A percentile compares a stretch with the other conserved stretches of the same genome.
Conservation (phyloP, 164 flowering plant species). For the Akebia trifoliata region DNA sequence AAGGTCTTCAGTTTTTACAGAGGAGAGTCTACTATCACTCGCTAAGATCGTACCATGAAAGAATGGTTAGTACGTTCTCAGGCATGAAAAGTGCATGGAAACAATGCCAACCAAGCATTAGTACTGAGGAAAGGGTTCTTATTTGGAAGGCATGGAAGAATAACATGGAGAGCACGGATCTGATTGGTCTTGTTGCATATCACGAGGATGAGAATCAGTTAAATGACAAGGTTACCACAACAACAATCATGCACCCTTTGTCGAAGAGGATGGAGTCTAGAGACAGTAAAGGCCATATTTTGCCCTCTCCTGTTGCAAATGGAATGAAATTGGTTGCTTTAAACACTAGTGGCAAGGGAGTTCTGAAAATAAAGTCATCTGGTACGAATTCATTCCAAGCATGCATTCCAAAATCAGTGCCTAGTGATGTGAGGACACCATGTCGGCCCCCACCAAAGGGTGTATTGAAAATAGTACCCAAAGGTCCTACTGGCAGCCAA, state of each 20-base stretch:
- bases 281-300: slow-evolving; percentile 1
- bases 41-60: slow-evolving; percentile 28
- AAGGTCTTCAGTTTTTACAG: slow-evolving; percentile 23
- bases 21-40: slow-evolving; percentile 22
- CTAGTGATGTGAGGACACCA: slow-evolving; percentile 4
- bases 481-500: slow-evolving; percentile 15
- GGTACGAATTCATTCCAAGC: slow-evolving; percentile 12
- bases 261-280: slow-evolving; percentile 14
- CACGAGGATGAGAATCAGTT: slow-evolving; percentile 18
- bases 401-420: background rate
- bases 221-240: slow-evolving; percentile 6
- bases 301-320: slow-evolving; percentile 15
- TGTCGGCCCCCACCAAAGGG: slow-evolving; percentile 27
- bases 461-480: slow-evolving; percentile 29
- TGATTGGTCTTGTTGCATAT: slow-evolving; percentile 28
- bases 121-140: slow-evolving; percentile 22
- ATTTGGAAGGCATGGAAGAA: slow-evolving; percentile 21
- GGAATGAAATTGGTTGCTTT: slow-evolving; percentile 19
- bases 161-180: slow-evolving; percentile 7
- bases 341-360: slow-evolving; percentile 22
- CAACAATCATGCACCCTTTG: background rate
- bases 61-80: slow-evolving; percentile 20
- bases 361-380: slow-evolving; percentile 25
- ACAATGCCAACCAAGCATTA: slow-evolving; percentile 17
- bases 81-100: slow-evolving; percentile 29